Base-by-base conservation (phyloP, 805 yeast genomes). In the Wickerhamomyces tratensis region DNA sequence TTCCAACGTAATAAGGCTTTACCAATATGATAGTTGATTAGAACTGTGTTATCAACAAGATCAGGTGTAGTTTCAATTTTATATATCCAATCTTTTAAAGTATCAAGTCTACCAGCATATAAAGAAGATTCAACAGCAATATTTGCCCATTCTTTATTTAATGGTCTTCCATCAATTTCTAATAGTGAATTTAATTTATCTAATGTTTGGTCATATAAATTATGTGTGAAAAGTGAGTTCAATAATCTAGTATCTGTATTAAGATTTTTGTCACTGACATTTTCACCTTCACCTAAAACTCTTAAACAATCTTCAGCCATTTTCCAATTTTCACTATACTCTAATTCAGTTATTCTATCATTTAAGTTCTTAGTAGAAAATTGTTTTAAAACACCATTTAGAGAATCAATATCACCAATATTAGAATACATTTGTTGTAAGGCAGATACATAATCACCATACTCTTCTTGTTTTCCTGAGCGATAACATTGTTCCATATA, bases 341-440 rank as follows among this genome's bases (percentile, higher is more conserved):
- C 93, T 41, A 91, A 78, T 44, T 86, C 86, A 7, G 79, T 68
- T 26, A 89, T 72, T 55, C 86, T 85, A 46, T 88, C 89, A n/a
- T 76, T 73, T 37, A 87, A 63, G 48, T 78, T 76, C 36, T 77
- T 75, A 0, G 82, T 73, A 0, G 95, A 78, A 50, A 86, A 82
- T 46, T 72, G 72, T 45, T 85, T 79, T 43, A 89, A 64, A 5
- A 86, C 77, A 25, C 98, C 99, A 56, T 85, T 89, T 31, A 93
- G 68, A 0, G 96, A 80, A 64, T 93, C 99, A 34, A 81, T 72
- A 54, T 94, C 98, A 52, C 87, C 91, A 39, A 93, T 77, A 44
- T 77, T 82, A 7, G 95, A 82, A 58, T 93, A 93, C 67, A 89
- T 84, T 27, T 73, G 71, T 51, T 86, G 87, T n/a, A 93, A 61